Conservation (phyloP, 306 rosid species). For the Oemleria cerasiformis region DNA sequence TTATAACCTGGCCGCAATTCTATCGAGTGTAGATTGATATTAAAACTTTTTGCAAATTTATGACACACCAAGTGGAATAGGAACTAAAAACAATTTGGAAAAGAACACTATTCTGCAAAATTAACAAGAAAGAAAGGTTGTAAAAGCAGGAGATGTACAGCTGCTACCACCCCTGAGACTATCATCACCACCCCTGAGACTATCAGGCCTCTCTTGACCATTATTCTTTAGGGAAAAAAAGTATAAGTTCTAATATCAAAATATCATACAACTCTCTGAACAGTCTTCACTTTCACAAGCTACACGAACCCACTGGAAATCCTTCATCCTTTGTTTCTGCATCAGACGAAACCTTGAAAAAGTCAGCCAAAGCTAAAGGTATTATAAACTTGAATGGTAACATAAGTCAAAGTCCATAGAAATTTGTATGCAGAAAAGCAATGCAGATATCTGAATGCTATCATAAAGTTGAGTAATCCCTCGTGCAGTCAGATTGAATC, state of each 20-base stretch:
- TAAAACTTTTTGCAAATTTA: constrained; percentile 10
- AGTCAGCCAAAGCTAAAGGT: constrained; percentile 20
- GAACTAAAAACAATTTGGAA: constrained; percentile 8
- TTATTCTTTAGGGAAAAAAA: constrained; percentile 32
- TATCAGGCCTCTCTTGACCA: constrained; percentile 32
- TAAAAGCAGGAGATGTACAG: constrained; percentile 35
- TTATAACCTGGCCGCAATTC: background rate
- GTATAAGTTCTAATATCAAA: constrained; percentile 24
- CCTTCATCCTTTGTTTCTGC: constrained; percentile 38
- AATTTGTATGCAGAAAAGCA: background rate
- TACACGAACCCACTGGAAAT: constrained; percentile 21
- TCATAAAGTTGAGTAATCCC: background rate
- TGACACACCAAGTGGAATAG: constrained; percentile 13
- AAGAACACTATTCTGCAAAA: constrained; percentile 26
- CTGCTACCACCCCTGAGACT: constrained; percentile 39
- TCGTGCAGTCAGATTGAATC: background rate
- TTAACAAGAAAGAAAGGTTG: constrained; percentile 26
- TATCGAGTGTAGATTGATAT: background rate
- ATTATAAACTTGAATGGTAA: background rate
- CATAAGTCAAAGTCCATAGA: background rate
- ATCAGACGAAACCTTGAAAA: constrained; percentile 24
- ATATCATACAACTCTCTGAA: constrained; percentile 27
- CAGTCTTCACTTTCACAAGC: constrained; percentile 38
- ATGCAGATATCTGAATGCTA: background rate
- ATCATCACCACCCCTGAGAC: constrained; percentile 34